phyloP scores from a whole-genome alignment of 805 yeast species.

The Candida sakaeoensis region DNA sequence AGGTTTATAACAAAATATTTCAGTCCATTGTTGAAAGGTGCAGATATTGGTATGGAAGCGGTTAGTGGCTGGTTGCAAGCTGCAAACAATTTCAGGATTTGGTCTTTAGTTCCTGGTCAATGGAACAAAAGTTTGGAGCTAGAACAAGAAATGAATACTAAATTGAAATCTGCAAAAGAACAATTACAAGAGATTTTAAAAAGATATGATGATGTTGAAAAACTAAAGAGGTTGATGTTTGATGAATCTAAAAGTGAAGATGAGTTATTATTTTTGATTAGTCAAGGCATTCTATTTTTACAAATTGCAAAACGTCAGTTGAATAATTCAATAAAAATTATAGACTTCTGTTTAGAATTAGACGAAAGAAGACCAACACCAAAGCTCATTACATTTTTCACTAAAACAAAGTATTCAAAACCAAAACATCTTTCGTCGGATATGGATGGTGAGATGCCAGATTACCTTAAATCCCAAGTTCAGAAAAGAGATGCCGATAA shows the following conservation, averaged over 20 bases:
- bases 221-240: slow-evolving; percentile 10
- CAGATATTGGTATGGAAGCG: slow-evolving; percentile 15
- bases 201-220: slow-evolving; percentile 9
- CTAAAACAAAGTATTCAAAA: slow-evolving; percentile 11
- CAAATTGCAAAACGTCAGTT: slow-evolving; percentile 18
- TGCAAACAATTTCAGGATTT: slow-evolving; percentile 26
- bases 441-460: slow-evolving; percentile 7
- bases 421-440: slow-evolving; percentile 7
- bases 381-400: slow-evolving; percentile 14
- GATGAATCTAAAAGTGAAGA: slow-evolving; percentile 20
- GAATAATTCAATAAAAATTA: slow-evolving; percentile 12
- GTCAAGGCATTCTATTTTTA: slow-evolving; percentile 21
- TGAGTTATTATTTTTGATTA: slow-evolving; percentile 20
- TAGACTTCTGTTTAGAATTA: slow-evolving; percentile 18
- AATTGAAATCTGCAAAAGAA: slow-evolving; percentile 12
- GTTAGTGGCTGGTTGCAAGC: slow-evolving; percentile 23
- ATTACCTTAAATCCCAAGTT: slow-evolving; percentile 10
- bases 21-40: slow-evolving; percentile 14
- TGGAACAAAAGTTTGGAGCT: slow-evolving; percentile 10
- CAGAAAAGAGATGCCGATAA: slow-evolving; percentile 27
- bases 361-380: slow-evolving; percentile 22
- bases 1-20: slow-evolving; percentile 17
- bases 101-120: slow-evolving; percentile 14
- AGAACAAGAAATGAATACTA: slow-evolving; percentile 16
- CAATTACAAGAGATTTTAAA: slow-evolving; percentile 11